These are phyloP conservation scores for Nothophytophthora sp. DNA, from an alignment of 352 stramenopile species.

Conservation along the genomic window DNA sequence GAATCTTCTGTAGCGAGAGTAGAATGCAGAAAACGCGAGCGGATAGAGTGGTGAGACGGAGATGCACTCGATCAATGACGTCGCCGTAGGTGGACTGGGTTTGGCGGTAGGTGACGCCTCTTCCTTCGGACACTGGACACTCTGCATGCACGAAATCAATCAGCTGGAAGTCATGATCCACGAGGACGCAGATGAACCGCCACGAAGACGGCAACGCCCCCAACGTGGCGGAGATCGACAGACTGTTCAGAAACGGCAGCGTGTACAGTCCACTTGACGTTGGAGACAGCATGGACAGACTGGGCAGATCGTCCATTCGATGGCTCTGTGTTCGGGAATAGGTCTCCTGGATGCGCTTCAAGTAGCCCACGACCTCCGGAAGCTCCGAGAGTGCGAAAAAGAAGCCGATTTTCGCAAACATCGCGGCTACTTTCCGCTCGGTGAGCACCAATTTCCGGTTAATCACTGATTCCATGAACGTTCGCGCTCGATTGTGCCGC, in stretches of 20 bases:
- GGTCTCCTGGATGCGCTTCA: conserved; percentile 56
- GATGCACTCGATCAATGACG: conserved; percentile 51
- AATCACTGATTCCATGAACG: conserved; percentile 64
- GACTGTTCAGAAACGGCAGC: conserved; percentile 44
- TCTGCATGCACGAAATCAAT: conserved; percentile 65
- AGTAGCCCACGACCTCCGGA: conserved; percentile 43
- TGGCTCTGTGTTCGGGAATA: conserved; percentile 44
- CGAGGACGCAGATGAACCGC: conserved; percentile 53
- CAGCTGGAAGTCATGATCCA: conserved; percentile 65
- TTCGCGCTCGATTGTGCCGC: conserved; percentile 47
- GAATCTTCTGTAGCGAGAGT: conserved; percentile 46
- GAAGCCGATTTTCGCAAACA: conserved; percentile 62
- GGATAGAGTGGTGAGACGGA: conserved; percentile 35
- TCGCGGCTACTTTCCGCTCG: conserved; percentile 46
- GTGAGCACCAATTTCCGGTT: conserved; percentile 66
- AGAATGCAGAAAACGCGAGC: conserved; percentile 55
- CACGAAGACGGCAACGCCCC: conserved; percentile 37
- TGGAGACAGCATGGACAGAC: conserved; percentile 53
- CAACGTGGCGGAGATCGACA: conserved; percentile 48
- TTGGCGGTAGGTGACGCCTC: conserved; percentile 36
- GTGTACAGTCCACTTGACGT: conserved; percentile 40
- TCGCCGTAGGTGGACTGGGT: conserved; percentile 45
- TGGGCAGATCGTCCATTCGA: conserved; percentile 64
- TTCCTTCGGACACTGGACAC: conserved; percentile 33
- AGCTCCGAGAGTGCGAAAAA: conserved; percentile 52